These are phyloP conservation scores for Cercospora zeae-maydis DNA, from an alignment of 2,329 filamentous ascomycete genomes.

Conservation along the genomic window DNA sequence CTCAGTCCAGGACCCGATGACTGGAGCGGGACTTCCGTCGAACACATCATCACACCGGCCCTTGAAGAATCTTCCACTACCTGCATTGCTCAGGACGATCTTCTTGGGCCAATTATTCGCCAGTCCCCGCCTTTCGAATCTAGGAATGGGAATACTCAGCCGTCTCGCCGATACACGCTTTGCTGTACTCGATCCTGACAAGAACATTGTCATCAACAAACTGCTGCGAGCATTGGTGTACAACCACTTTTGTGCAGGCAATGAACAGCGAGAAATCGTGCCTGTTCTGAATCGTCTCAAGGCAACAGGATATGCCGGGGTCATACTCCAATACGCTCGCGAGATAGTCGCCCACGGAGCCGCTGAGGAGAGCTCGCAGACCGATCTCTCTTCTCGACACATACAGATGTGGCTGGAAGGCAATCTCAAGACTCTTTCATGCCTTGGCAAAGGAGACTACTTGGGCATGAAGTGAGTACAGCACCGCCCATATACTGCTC, in stretches of 20 bases:
- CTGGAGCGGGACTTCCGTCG: not conserved
- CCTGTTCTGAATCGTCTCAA: slow-evolving; percentile 47
- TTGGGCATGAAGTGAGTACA: slow-evolving; percentile 48
- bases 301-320: slow-evolving; percentile 50
- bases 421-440: slow-evolving; percentile 52
- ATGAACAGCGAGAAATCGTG: slow-evolving; percentile 48
- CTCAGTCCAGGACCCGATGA: not conserved
- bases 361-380: slow-evolving; percentile 41
- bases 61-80: slow-evolving; percentile 4
- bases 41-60: not conserved
- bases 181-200: slow-evolving; percentile 47
- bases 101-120: slow-evolving; percentile 35
- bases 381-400: slow-evolving; percentile 31
- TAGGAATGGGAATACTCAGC: slow-evolving; percentile 34
- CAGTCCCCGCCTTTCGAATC: slow-evolving; percentile 32
- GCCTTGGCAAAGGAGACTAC: slow-evolving; percentile 52
- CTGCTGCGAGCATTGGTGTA: slow-evolving; percentile 50
- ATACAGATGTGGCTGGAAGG: slow-evolving; percentile 51
- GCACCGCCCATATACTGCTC: not conserved
- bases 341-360: slow-evolving; percentile 39
- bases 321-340: slow-evolving; percentile 53
- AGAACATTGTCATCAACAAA: slow-evolving; percentile 46
- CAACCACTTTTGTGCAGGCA: slow-evolving; percentile 56
- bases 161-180: slow-evolving; percentile 44
- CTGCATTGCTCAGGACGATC: slow-evolving; percentile 29